Evolutionary conservation across 1,284 basidiomycete species (phyloP).

Genomic region (Cutaneotrichosporon cyanovorans): DNA sequence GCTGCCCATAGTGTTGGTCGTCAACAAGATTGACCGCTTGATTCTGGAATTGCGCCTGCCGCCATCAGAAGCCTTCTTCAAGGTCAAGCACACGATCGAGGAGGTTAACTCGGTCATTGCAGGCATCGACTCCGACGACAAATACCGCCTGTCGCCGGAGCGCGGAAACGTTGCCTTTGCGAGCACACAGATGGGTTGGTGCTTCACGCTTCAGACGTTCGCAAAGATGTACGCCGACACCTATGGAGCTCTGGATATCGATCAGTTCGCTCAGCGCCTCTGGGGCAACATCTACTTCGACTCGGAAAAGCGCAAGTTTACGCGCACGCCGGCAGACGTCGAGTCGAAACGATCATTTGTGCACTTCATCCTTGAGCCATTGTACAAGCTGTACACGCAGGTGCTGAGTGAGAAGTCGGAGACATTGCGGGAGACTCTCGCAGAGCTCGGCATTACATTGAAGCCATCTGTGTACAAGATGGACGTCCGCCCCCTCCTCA

Average conservation of each 20-base stretch:
- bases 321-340: slow-evolving; percentile 70
- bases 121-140: slow-evolving; percentile 81
- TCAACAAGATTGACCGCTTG: slow-evolving; percentile 97
- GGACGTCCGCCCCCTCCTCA: slow-evolving; percentile 90
- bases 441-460: slow-evolving; percentile 70
- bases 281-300: slow-evolving; percentile 99
- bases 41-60: slow-evolving; percentile 94
- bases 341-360: slow-evolving; percentile 83
- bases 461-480: slow-evolving; percentile 96
- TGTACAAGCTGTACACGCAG: slow-evolving; percentile 93
- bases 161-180: slow-evolving; percentile 96
- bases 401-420: slow-evolving; percentile 89
- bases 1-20: slow-evolving; percentile 82
- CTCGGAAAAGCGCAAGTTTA: slow-evolving; percentile 72
- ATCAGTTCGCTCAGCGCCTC: slow-evolving; percentile 67
- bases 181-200: slow-evolving; percentile 94
- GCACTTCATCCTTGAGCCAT: slow-evolving; percentile 90
- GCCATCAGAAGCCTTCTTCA: slow-evolving; percentile 94
- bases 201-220: slow-evolving; percentile 89
- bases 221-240: slow-evolving; percentile 94
- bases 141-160: slow-evolving; percentile 82
- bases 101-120: slow-evolving; percentile 95
- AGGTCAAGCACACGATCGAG: slow-evolving; percentile 97
- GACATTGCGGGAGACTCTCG: slow-evolving; percentile 71
- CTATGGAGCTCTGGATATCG: slow-evolving; percentile 52